A percentile compares a stretch with the other conserved stretches of the same genome.
Conservation (phyloP, 441 rosid genomes). For the Viola pubescens region DNA sequence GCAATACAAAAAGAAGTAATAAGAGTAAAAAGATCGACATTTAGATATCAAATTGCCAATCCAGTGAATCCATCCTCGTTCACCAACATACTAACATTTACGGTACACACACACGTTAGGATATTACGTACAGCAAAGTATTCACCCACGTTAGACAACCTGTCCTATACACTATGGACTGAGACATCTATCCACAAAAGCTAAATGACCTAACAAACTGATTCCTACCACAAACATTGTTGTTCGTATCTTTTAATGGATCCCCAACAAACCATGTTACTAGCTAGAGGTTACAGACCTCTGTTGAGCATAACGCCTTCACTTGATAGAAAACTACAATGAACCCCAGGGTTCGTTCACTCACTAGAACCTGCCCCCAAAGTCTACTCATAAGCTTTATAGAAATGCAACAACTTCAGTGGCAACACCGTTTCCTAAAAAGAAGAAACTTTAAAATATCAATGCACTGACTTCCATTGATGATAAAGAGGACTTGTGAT, state of each 20-base stretch:
- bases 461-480: neutral
- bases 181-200: conserved; percentile 20
- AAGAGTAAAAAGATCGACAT: neutral
- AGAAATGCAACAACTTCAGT: conserved; percentile 58
- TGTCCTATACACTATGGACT: conserved; percentile 10
- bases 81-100: conserved; percentile 20
- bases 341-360: conserved; percentile 12
- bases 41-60: neutral
- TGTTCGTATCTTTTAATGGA: conserved; percentile 2
- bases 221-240: conserved; percentile 6
- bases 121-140: conserved; percentile 17
- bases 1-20: too few species aligned
- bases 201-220: conserved; percentile 8
- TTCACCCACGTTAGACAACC: conserved; percentile 19
- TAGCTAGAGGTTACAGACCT: conserved; percentile 10
- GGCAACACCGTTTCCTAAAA: conserved; percentile 50
- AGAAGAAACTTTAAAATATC: conserved; percentile 3
- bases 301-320: conserved; percentile 15
- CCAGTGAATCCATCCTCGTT: neutral
- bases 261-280: conserved; percentile 4
- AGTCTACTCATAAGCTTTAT: conserved; percentile 33
- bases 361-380: conserved; percentile 5
- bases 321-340: conserved; percentile 13
- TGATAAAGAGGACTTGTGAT: neutral
- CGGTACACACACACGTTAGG: conserved; percentile 27